phyloP scores from a whole-genome alignment of 2,329 filamentous ascomycete genomes.

The Ascochyta clinopodiicola region DNA sequence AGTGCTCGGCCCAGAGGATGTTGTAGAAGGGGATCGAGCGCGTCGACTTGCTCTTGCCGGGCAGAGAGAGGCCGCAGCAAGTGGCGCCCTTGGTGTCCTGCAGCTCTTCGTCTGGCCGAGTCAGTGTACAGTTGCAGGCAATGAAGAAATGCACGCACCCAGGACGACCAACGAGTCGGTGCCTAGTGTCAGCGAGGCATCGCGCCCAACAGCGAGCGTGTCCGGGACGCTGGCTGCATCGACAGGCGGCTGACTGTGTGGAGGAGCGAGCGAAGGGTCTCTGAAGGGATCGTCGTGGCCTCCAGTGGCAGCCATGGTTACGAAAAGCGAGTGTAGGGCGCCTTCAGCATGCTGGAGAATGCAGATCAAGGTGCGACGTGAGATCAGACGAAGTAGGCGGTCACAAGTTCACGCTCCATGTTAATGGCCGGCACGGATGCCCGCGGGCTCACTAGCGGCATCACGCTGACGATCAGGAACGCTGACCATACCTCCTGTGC shows the following conservation, averaged over 20 bases:
- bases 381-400: neutral
- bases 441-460: neutral
- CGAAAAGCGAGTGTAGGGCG: slow-evolving; percentile 8
- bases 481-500: too few relatives aligned
- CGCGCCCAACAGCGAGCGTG: slow-evolving; percentile 62
- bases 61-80: slow-evolving; percentile 63
- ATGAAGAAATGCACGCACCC: slow-evolving; percentile 50
- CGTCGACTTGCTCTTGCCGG: slow-evolving; percentile 57
- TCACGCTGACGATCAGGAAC: too few relatives aligned
- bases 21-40: slow-evolving; percentile 78
- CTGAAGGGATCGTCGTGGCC: slow-evolving; percentile 39
- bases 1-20: slow-evolving; percentile 78
- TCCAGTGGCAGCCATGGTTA: slow-evolving; percentile 34
- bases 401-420: slow-evolving; percentile 1
- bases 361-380: neutral
- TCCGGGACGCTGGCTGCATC: slow-evolving; percentile 27
- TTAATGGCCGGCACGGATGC: slow-evolving; percentile 3
- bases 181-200: slow-evolving; percentile 66
- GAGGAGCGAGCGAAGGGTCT: slow-evolving; percentile 34
- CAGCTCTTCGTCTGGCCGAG: slow-evolving; percentile 60
- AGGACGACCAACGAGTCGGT: slow-evolving; percentile 66
- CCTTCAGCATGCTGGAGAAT: slow-evolving; percentile 13
- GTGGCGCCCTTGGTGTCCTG: slow-evolving; percentile 55
- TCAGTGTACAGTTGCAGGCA: neutral
- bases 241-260: slow-evolving; percentile 3